Base-by-base conservation (phyloP, 176 grass and related monocot genomes). In the Tillandsia fasciculata region DNA sequence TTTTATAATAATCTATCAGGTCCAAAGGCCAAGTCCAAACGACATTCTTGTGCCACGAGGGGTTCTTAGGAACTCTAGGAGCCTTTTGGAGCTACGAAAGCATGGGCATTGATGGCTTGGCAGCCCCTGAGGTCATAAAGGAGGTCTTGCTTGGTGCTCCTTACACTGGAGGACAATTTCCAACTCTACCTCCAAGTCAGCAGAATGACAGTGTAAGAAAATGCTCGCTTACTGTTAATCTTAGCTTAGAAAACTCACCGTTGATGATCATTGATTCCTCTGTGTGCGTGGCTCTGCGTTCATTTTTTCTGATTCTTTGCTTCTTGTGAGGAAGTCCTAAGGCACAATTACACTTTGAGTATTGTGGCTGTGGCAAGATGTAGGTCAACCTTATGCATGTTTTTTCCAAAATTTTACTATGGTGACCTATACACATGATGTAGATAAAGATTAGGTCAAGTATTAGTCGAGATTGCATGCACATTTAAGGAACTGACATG, bases 1-100 rank as follows among this genome's bases (percentile, higher is more conserved):
- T 70, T 14, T 63, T 5, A 24, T 53, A 49, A 13, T 49, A 59
- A 80, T 29, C 29, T 72, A 76, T 68, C 69, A 97, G 94, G 94
- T 97, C 94, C 73, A 97, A 97, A 93, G 94, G 83, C 70, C 79
- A 97, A 85, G 89, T 97, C 13, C 84, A 97, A 75, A 97, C 94
- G 11, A 97, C 86, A 69, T 97, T 97, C 81, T 57, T 97, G 29
- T 97, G 94, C 13, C 94, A 97, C 10, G 94, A 97, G 79, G 94
- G 89, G 2, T 97, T 97, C 82, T 76, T 97, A 67, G 94, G 89
- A 83, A 87, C 94, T 74, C 50, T 97, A 64, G 94, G 94, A 81
- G 94, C 94, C 77, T 97, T 97, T 80, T 97, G 89, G 89, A 97
- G 94, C 79, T 97, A 97, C 3, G 87, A 97, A 72, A 97, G 90